These are phyloP conservation scores for Cutaneotrichosporon cyanovorans DNA, from an alignment of 1,284 basidiomycete species.

Conservation along the genomic window DNA sequence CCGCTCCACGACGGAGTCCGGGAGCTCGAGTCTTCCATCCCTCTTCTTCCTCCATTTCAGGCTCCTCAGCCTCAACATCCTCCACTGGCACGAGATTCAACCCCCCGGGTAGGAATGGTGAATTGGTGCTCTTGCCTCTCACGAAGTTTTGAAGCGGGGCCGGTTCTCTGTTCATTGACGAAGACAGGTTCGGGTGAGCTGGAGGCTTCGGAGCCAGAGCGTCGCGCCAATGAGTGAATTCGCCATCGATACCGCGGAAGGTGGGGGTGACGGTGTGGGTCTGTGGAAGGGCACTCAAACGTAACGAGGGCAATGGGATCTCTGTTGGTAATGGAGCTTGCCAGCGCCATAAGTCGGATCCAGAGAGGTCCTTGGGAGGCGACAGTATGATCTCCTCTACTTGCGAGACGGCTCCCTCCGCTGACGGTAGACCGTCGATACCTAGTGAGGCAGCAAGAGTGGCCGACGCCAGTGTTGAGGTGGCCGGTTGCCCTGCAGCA, in stretches of 20 bases:
- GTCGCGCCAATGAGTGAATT: conserved; percentile 71
- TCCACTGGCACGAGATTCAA: conserved; percentile 44
- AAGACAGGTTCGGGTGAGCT: conserved; percentile 62
- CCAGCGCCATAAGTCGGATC: conserved; percentile 34
- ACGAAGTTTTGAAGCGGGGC: conserved; percentile 73
- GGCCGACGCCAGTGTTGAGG: conserved; percentile 22
- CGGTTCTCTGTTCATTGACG: conserved; percentile 74
- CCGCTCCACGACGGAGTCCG: conserved; percentile 33
- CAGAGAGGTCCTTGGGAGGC: conserved; percentile 32
- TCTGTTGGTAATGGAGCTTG: conserved; percentile 34
- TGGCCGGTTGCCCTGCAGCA: conserved; percentile 20
- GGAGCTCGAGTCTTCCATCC: conserved; percentile 43
- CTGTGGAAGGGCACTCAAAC: conserved; percentile 60
- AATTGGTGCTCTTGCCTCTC: conserved; percentile 81
- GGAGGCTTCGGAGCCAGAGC: conserved; percentile 47
- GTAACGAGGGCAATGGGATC: conserved; percentile 50
- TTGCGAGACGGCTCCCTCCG: conserved; percentile 19
- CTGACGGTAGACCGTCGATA: conserved; percentile 23
- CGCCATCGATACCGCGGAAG: conserved; percentile 68
- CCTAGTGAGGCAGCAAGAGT: conserved; percentile 29
- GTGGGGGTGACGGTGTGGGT: conserved; percentile 71
- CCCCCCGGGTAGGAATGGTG: conserved; percentile 88
- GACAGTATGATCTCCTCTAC: conserved; percentile 35
- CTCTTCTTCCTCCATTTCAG: conserved; percentile 36
- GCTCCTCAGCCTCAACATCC: conserved; percentile 36